Evolutionary conservation across 2,329 filamentous ascomycete genomes (phyloP).

Genomic region (Pleurostoma richardsiae): DNA sequence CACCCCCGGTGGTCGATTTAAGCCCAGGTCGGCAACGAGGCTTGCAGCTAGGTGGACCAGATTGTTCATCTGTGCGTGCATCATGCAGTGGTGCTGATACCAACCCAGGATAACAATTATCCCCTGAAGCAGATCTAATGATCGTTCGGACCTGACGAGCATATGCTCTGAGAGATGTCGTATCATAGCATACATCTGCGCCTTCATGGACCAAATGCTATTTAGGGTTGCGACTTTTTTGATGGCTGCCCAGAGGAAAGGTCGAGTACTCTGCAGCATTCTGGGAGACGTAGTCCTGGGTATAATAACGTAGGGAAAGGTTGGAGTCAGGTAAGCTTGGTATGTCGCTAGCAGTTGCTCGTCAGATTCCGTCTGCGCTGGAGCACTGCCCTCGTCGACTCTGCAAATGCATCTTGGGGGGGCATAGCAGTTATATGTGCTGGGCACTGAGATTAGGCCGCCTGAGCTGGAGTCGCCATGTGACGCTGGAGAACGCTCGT

Average conservation of each 20-base stretch:
- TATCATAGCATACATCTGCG: conserved; percentile 43
- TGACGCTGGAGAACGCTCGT: no score
- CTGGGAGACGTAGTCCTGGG: conserved; percentile 26
- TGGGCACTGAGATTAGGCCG: conserved; percentile 25
- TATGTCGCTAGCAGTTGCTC: conserved; percentile 40
- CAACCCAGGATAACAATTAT: conserved; percentile 44
- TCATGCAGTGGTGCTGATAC: conserved; percentile 50
- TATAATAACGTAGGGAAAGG: conserved; percentile 43
- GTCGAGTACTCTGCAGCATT: conserved; percentile 30
- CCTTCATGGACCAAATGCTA: conserved; percentile 40
- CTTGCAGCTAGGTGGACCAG: conserved; percentile 42
- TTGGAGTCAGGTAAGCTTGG: conserved; percentile 32
- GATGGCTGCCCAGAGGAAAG: conserved; percentile 44
- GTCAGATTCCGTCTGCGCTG: conserved; percentile 36
- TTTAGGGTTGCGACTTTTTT: conserved; percentile 44
- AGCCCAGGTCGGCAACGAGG: conserved; percentile 39
- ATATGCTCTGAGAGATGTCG: conserved; percentile 40
- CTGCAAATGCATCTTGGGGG: conserved; percentile 43
- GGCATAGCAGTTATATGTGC: conserved; percentile 39
- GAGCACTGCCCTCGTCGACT: conserved; percentile 30
- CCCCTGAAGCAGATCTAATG: conserved; percentile 42
- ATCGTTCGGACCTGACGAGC: conserved; percentile 42
- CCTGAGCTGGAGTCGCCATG: no score
- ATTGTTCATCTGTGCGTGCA: conserved; percentile 47
- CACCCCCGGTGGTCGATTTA: conserved; percentile 33